Conservation (phyloP, 805 yeast genomes). For the Starmera quercuum region DNA sequence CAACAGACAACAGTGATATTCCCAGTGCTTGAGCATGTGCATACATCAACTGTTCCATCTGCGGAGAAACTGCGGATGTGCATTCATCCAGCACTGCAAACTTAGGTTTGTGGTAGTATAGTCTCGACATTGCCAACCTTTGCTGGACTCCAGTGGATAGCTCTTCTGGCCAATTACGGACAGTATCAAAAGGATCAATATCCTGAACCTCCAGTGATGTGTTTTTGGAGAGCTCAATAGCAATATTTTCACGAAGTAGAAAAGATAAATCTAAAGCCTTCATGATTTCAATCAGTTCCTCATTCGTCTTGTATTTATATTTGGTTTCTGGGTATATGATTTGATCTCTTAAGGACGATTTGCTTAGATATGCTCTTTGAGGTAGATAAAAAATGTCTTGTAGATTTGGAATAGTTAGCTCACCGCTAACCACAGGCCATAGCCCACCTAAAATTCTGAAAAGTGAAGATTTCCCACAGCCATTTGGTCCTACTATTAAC, state of each 20-base stretch:
- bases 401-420: constrained; percentile 54
- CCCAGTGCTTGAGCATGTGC: constrained; percentile 70
- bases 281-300: constrained; percentile 45
- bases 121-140: constrained; percentile 85
- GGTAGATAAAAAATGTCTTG: constrained; percentile 81
- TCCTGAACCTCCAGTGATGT: constrained; percentile 23
- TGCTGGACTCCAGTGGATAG: constrained; percentile 90
- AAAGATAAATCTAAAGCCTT: constrained; percentile 53
- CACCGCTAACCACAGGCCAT: constrained; percentile 70
- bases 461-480: constrained; percentile 90
- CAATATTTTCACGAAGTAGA: constrained; percentile 38
- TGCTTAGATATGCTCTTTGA: constrained; percentile 78
- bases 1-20: constrained; percentile 81
- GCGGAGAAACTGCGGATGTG: constrained; percentile 88
- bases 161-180: constrained; percentile 83
- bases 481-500: constrained; percentile 91
- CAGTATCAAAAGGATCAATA: constrained; percentile 49
- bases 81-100: constrained; percentile 96
- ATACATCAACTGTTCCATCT: constrained; percentile 86
- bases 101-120: constrained; percentile 84
- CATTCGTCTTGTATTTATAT: constrained; percentile 36
- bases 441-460: constrained; percentile 88
- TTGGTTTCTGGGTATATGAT: constrained; percentile 82
- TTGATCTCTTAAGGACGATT: constrained; percentile 69
- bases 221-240: constrained; percentile 24